phyloP scores from a whole-genome alignment of 768 basidiomycete species.

The Phylloporus arenicola region DNA sequence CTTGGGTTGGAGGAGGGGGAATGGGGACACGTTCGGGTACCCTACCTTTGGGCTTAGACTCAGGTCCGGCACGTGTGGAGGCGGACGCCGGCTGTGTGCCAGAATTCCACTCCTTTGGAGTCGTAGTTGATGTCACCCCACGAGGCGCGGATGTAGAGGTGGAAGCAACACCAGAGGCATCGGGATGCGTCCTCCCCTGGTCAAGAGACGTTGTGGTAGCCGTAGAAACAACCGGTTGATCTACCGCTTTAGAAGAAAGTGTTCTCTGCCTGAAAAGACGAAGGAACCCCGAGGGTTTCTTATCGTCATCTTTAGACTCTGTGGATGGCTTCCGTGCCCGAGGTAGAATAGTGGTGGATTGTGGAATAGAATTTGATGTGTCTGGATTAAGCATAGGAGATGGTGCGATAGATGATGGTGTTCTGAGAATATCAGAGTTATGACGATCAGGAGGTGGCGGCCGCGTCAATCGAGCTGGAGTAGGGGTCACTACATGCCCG shows the following conservation, averaged over 20 bases:
- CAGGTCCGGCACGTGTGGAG: constrained; percentile 8
- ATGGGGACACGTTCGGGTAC: constrained; percentile 21
- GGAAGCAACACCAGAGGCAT: constrained; percentile 1
- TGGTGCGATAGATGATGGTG: constrained; percentile 60
- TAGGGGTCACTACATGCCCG: constrained; percentile 29
- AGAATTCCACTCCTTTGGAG: constrained; percentile 15
- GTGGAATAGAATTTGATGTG: constrained; percentile 1
- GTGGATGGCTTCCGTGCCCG: constrained; percentile 25
- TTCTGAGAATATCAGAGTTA: constrained; percentile 52
- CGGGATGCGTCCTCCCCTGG: constrained; percentile 13
- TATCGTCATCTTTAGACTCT: constrained; percentile 32
- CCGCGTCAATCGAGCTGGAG: constrained; percentile 23
- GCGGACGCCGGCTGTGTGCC: constrained; percentile 2
- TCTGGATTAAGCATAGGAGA: constrained; percentile 41
- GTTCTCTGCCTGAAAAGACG: constrained; percentile 30
- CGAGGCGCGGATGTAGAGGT: constrained; percentile 8
- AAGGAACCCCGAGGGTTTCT: constrained; percentile 27
- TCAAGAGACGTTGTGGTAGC: constrained; percentile 18
- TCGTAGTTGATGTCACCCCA: constrained; percentile 8
- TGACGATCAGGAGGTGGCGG: constrained; percentile 30
- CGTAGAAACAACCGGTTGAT: constrained; percentile 21
- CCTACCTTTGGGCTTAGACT: constrained; percentile 15
- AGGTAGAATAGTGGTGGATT: constrained; percentile 11
- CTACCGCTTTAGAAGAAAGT: constrained; percentile 25
- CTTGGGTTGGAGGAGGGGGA: constrained; percentile 31